Percentiles rank a stretch among this genome's conserved stretches.
Conservation (phyloP, 148 eudicot species). For the Euryodendron excelsum region DNA sequence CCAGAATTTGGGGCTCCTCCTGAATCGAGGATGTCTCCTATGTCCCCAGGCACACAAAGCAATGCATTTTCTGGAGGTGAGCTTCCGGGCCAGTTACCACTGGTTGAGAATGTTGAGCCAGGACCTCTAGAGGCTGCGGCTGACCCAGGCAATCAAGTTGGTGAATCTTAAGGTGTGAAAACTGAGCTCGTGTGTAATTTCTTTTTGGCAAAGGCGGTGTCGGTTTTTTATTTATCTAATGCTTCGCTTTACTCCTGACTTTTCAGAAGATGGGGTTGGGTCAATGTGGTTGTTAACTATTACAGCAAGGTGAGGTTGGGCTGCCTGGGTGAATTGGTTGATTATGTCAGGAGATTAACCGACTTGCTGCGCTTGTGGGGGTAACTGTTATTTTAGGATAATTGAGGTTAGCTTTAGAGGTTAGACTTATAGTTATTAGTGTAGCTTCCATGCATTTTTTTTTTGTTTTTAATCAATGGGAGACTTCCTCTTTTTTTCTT, state of each 20-base stretch:
- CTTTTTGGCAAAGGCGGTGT: not conserved
- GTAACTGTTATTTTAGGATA: not conserved
- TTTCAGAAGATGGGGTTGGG: not conserved
- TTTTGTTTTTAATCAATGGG: not conserved
- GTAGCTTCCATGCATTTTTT: not conserved
- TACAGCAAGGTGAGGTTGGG: not conserved
- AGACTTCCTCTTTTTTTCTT: not conserved
- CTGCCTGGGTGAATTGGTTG: not conserved
- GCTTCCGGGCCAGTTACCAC: conserved; percentile 15
- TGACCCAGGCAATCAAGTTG: conserved; percentile 8
- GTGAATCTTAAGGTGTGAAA: conserved; percentile 21
- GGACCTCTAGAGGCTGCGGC: conserved; percentile 10
- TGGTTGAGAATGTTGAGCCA: conserved; percentile 12
- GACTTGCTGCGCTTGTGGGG: not conserved
- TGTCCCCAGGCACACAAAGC: conserved; percentile 20
- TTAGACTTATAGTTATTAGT: not conserved
- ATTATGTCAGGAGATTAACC: not conserved
- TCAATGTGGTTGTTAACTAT: not conserved
- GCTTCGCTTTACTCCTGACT: not conserved
- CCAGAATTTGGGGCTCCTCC: conserved; percentile 25
- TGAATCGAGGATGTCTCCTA: conserved; percentile 14
- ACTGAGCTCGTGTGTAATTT: not conserved
- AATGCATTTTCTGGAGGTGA: conserved; percentile 27
- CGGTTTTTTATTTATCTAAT: not conserved
- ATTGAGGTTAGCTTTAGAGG: not conserved